Conservation (phyloP, 768 basidiomycete species). For the Calocybe indica region DNA sequence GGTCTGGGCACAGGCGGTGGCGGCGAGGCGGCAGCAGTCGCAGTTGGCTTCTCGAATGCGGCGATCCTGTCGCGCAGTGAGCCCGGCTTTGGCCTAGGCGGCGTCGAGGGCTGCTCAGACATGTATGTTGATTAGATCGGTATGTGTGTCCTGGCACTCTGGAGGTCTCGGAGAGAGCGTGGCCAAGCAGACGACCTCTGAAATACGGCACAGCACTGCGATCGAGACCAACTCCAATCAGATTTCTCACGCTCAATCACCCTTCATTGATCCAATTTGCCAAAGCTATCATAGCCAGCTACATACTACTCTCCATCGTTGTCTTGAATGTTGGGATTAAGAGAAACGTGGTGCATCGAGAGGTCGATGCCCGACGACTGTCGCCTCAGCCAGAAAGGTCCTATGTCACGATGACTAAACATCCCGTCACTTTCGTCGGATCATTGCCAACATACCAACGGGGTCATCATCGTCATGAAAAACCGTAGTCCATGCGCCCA, state of each 20-base stretch:
- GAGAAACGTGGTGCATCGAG: conserved; percentile 11
- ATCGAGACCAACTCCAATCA: too few relatives aligned
- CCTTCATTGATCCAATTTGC: neutral
- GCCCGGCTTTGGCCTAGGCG: conserved; percentile 62
- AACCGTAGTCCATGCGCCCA: conserved; percentile 46
- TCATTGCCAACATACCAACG: conserved; percentile 30
- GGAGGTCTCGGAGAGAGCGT: neutral
- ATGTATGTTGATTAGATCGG: conserved; percentile 21
- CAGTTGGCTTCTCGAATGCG: conserved; percentile 70
- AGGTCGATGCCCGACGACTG: conserved; percentile 3
- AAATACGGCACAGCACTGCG: too few relatives aligned
- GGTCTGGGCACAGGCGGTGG: conserved; percentile 47
- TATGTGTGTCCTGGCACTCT: neutral
- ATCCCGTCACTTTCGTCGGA: neutral
- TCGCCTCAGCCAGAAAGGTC: conserved; percentile 31
- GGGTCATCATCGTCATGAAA: conserved; percentile 40
- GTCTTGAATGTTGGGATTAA: conserved; percentile 1
- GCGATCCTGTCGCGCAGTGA: conserved; percentile 87
- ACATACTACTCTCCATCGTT: neutral
- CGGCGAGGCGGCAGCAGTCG: conserved; percentile 22
- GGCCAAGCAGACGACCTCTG: neutral
- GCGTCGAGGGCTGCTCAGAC: conserved; percentile 50
- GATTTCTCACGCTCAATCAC: conserved; percentile 6
- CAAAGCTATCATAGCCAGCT: neutral
- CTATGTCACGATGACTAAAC: conserved; percentile 9